These are phyloP conservation scores for Aspergillus ellipticus DNA, from an alignment of 495 filamentous ascomycete genomes.

Conservation along the genomic window DNA sequence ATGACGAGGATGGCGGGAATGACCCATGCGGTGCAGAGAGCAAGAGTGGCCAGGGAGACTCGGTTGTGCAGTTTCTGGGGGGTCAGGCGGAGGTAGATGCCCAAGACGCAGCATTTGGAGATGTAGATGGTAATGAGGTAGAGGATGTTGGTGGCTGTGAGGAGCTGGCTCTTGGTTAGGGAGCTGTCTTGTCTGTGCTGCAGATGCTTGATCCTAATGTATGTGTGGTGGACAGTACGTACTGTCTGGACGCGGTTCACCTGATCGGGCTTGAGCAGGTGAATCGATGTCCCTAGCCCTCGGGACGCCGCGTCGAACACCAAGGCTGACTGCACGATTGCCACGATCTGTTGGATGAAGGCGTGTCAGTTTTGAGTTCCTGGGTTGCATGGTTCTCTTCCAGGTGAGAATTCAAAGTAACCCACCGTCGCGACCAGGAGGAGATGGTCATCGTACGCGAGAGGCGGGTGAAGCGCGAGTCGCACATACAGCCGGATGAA, in stretches of 20 bases:
- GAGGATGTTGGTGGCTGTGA: slow-evolving; percentile 38
- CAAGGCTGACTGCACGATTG: slow-evolving; percentile 32
- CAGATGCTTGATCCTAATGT: neutral
- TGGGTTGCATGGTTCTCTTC: neutral
- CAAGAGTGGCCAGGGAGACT: slow-evolving; percentile 31
- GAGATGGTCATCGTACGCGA: slow-evolving; percentile 38
- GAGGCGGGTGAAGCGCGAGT: slow-evolving; percentile 33
- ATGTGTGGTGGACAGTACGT: slow-evolving; percentile 8
- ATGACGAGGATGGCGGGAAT: slow-evolving; percentile 34
- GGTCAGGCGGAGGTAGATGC: slow-evolving; percentile 46
- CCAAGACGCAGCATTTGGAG: slow-evolving; percentile 45
- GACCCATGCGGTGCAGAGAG: slow-evolving; percentile 32
- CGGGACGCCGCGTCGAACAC: slow-evolving; percentile 32
- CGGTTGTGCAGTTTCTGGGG: slow-evolving; percentile 42
- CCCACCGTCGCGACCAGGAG: slow-evolving; percentile 38
- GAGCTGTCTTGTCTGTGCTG: too few species aligned
- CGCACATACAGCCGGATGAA: slow-evolving; percentile 46
- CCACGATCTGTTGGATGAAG: slow-evolving; percentile 21
- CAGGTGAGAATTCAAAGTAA: neutral
- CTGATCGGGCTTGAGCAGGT: slow-evolving; percentile 26
- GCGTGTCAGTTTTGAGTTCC: neutral
- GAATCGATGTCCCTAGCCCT: slow-evolving; percentile 41
- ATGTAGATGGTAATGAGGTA: slow-evolving; percentile 42
- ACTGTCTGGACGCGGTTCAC: slow-evolving; percentile 37
- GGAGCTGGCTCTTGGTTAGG: slow-evolving; percentile 18